phyloP scores from a whole-genome alignment of 768 basidiomycete species.

The Kwoniella sp. region DNA sequence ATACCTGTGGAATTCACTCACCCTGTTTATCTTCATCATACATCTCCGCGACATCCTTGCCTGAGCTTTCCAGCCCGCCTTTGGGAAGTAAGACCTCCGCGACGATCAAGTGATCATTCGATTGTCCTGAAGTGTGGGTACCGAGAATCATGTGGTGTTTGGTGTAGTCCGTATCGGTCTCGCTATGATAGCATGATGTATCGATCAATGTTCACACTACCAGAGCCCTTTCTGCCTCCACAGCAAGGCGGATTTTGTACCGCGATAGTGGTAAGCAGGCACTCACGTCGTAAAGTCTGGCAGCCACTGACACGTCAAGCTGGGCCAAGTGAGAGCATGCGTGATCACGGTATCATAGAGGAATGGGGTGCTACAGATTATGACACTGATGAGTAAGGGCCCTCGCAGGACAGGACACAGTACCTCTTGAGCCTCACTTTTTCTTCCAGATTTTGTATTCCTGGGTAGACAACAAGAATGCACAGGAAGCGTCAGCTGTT shows the following conservation, averaged over 20 bases:
- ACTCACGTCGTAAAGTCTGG: constrained; percentile 91
- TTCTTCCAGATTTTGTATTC: constrained; percentile 59
- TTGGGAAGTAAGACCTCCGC: constrained; percentile 92
- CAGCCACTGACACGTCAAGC: constrained; percentile 97
- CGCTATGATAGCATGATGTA: too few relatives aligned
- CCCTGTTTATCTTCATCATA: constrained; percentile 88
- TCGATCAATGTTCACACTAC: too few relatives aligned
- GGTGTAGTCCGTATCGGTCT: constrained; percentile 84
- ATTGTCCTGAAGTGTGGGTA: constrained; percentile 93
- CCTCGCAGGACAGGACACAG: too few relatives aligned
- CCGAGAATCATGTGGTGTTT: constrained; percentile 91
- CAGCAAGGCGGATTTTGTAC: too few relatives aligned
- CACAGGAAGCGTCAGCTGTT: background rate
- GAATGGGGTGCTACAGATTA: constrained; percentile 75
- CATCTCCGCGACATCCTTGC: constrained; percentile 66
- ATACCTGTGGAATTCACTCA: constrained; percentile 42
- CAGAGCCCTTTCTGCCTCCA: too few relatives aligned
- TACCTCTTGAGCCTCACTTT: constrained; percentile 50
- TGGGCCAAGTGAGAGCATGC: constrained; percentile 97
- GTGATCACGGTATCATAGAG: constrained; percentile 97
- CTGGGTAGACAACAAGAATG: constrained; percentile 32
- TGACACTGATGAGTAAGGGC: background rate
- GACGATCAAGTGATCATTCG: constrained; percentile 92
- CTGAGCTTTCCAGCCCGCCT: constrained; percentile 64
- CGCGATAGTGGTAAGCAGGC: background rate